These are phyloP conservation scores for Albizia julibrissin DNA, from an alignment of 306 rosid genomes.

Conservation along the genomic window DNA sequence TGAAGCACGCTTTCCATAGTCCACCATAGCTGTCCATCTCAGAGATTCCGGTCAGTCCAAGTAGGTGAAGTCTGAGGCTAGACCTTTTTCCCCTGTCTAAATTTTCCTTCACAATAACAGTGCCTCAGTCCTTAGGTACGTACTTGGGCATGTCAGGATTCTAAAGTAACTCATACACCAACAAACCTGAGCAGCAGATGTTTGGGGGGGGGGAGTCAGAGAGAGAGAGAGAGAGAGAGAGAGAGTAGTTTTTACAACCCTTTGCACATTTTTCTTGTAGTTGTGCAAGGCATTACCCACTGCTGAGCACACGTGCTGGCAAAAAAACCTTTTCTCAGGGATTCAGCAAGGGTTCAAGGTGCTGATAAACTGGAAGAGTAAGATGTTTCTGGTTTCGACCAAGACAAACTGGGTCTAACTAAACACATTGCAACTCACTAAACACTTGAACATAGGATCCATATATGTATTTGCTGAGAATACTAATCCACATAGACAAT, in stretches of 20 bases:
- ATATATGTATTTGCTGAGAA: background rate
- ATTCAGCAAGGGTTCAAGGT: background rate
- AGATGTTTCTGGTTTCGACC: background rate
- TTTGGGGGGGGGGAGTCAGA: too few relatives aligned
- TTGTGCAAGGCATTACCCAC: background rate
- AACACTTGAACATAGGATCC: background rate
- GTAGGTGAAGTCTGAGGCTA: background rate
- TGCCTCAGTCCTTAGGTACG: background rate
- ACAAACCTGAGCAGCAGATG: background rate
- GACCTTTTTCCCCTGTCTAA: background rate
- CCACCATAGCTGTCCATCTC: background rate
- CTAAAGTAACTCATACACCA: background rate
- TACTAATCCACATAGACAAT: background rate
- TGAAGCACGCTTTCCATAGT: background rate
- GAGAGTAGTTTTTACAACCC: background rate
- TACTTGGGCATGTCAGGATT: background rate
- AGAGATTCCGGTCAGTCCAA: background rate
- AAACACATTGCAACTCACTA: background rate
- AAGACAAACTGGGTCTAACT: background rate
- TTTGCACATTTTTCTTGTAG: background rate
- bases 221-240: background rate
- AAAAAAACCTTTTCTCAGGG: too few relatives aligned
- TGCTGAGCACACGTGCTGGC: background rate
- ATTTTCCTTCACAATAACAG: background rate
- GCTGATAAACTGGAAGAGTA: slow-evolving; percentile 5